phyloP scores from a whole-genome alignment of 257 asterid species.

The Phtheirospermum japonicum region DNA sequence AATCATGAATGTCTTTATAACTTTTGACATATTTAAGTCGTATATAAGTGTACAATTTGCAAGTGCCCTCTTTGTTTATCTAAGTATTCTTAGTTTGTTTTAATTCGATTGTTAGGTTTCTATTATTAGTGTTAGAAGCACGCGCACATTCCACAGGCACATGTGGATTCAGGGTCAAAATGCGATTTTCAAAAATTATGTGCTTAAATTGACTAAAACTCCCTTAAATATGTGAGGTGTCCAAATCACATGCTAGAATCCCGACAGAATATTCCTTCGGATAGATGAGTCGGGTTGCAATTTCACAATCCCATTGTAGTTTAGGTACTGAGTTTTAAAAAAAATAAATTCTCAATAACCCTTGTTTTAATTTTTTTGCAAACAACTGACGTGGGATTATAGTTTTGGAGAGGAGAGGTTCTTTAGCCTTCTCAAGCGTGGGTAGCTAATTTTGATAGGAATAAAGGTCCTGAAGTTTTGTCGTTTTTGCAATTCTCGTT shows the following conservation, averaged over 20 bases:
- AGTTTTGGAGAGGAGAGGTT: background rate
- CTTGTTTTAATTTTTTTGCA: background rate
- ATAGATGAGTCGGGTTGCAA: background rate
- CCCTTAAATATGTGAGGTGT: background rate
- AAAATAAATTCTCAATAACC: background rate
- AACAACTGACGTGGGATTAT: background rate
- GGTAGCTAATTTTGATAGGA: background rate
- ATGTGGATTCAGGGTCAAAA: background rate
- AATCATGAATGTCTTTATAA: background rate
- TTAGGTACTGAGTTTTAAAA: background rate
- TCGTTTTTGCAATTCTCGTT: background rate
- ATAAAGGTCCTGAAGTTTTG: background rate
- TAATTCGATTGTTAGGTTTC: background rate
- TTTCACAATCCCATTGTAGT: background rate
- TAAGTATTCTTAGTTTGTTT: background rate
- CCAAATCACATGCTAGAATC: background rate
- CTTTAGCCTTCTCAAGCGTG: too few species aligned
- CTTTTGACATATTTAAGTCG: constrained; percentile 1
- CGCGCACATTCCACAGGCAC: background rate
- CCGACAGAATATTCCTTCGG: background rate
- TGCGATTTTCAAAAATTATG: background rate
- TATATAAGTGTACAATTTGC: background rate
- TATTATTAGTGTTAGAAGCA: constrained; percentile 1
- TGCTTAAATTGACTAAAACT: background rate
- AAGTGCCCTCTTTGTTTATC: background rate